Percentiles rank a stretch among this genome's conserved stretches.
phyloP scores from a whole-genome alignment of 257 asterid species.

The Jaltomata sinuosa region DNA sequence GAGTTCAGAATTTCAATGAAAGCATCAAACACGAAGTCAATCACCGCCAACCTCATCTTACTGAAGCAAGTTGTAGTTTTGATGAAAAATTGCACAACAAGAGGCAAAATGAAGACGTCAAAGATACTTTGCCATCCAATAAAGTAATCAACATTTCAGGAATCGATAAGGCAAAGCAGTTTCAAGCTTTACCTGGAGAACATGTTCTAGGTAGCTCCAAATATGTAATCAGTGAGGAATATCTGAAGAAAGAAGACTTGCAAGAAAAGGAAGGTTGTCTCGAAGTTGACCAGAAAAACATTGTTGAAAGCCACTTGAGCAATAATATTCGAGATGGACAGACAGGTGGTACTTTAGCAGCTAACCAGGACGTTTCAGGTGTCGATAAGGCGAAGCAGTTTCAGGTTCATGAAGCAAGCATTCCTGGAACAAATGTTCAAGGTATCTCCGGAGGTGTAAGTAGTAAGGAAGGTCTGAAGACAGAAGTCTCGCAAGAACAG shows the following conservation, averaged over 20 bases:
- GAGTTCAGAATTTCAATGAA: conserved; percentile 19
- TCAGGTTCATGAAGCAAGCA: neutral
- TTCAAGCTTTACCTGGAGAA: neutral
- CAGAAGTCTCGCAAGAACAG: neutral
- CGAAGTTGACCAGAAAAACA: neutral
- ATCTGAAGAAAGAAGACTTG: neutral
- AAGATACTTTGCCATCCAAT: neutral
- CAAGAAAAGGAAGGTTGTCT: neutral
- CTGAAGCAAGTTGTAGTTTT: conserved; percentile 19
- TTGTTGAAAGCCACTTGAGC: neutral
- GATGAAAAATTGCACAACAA: conserved; percentile 20
- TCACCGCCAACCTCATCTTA: conserved; percentile 10
- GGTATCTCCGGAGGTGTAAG: neutral
- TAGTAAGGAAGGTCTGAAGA: neutral
- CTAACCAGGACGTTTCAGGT: neutral
- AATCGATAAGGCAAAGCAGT: neutral
- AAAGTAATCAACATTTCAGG: neutral
- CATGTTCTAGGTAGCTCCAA: neutral
- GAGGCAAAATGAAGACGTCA: conserved; percentile 19
- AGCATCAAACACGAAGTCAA: conserved; percentile 5
- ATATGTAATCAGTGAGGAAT: neutral
- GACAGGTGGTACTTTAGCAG: neutral
- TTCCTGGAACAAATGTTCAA: neutral
- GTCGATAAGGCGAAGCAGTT: neutral
- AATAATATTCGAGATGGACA: neutral